Percentiles rank a stretch among this genome's conserved stretches.
Evolutionary conservation across 2,329 filamentous ascomycete species (phyloP).

Genomic region (Hypomyces rosellus): DNA sequence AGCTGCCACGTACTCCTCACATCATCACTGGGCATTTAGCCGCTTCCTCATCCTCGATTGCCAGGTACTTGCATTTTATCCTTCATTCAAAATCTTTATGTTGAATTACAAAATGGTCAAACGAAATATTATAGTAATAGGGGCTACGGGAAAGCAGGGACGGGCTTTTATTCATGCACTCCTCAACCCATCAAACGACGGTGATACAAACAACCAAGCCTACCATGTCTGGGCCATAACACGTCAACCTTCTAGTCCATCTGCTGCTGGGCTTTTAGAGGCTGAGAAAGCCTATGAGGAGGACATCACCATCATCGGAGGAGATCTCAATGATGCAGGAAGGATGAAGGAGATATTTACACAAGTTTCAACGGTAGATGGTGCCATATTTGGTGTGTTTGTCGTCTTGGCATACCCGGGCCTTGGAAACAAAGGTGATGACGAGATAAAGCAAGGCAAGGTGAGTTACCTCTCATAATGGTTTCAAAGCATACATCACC

Average conservation of each 20-base stretch:
- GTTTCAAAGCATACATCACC: no score
- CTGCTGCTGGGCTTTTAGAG: no score
- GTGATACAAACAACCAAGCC: no score
- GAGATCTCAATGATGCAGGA: slow-evolving; percentile 3
- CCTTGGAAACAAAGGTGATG: slow-evolving; percentile 6
- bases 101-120: background rate
- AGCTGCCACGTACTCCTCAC: no score
- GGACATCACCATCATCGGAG: background rate
- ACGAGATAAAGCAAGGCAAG: slow-evolving; percentile 8
- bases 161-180: slow-evolving; percentile 5
- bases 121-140: slow-evolving; percentile 5
- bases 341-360: slow-evolving; percentile 1
- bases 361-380: background rate
- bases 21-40: no score
- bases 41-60: no score
- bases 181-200: background rate
- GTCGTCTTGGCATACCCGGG: slow-evolving; percentile 5
- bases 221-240: no score
- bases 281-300: background rate
- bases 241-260: no score
- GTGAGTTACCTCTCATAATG: background rate
- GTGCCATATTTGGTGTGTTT: slow-evolving; percentile 5
- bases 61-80: no score
- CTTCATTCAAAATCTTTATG: no score
- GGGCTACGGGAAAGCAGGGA: slow-evolving; percentile 7